phyloP scores from a whole-genome alignment of 208 protist species.

The Herpetomonas muscarum region DNA sequence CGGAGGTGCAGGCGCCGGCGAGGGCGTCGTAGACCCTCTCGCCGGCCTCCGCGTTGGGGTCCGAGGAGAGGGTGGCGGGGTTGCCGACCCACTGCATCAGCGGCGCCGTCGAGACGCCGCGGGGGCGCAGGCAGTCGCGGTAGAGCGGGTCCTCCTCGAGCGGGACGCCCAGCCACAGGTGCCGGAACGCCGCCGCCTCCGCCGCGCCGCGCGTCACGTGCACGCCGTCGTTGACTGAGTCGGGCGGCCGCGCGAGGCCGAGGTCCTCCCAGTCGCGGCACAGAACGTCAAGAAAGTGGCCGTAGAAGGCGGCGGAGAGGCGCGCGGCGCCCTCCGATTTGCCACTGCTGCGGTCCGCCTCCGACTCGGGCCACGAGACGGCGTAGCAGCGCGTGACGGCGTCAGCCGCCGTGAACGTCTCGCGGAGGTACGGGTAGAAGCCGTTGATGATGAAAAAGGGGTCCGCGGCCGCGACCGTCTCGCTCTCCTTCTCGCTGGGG shows the following conservation, averaged over 20 bases:
- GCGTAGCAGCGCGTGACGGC: conserved; percentile 52
- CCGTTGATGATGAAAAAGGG: conserved; percentile 72
- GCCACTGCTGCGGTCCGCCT: conserved; percentile 36
- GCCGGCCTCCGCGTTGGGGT: background rate
- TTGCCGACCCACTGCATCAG: conserved; percentile 1
- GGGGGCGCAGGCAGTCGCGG: conserved; percentile 1
- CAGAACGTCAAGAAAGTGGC: conserved; percentile 50
- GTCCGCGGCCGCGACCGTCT: background rate
- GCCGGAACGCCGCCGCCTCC: conserved; percentile 58
- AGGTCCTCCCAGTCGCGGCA: conserved; percentile 44
- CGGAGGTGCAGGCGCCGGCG: conserved; percentile 15
- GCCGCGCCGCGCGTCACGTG: conserved; percentile 56
- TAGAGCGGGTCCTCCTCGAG: conserved; percentile 17
- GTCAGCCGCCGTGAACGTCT: conserved; percentile 30
- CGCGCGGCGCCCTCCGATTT: conserved; percentile 49
- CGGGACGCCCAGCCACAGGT: conserved; percentile 42
- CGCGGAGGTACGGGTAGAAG: conserved; percentile 62
- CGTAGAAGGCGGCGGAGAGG: conserved; percentile 24
- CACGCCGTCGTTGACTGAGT: conserved; percentile 60
- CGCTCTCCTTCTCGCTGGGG: background rate
- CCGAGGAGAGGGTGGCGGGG: background rate
- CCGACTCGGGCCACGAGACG: conserved; percentile 53
- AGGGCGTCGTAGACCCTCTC: background rate
- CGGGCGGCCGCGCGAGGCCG: conserved; percentile 41
- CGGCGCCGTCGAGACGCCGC: background rate